These are phyloP conservation scores for Chaetothyriales sp. DNA, from an alignment of 2,329 filamentous ascomycete species.

Conservation along the genomic window DNA sequence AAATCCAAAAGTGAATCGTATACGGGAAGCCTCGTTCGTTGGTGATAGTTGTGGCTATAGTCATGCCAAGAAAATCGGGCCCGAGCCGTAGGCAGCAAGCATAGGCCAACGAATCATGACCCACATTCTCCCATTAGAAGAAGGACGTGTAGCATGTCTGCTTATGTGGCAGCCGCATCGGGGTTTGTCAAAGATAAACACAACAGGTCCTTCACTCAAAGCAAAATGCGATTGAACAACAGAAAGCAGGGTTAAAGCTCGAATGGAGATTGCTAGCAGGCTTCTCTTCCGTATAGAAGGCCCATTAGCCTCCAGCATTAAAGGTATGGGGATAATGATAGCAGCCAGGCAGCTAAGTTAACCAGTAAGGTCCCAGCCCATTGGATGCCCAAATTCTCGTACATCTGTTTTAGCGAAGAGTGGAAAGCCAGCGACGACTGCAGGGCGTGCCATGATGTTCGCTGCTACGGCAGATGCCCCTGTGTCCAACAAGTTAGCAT, in stretches of 20 bases:
- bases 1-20: too few species aligned
- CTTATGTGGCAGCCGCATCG: not conserved
- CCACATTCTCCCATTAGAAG: too few species aligned
- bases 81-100: too few species aligned
- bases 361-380: slow-evolving; percentile 63
- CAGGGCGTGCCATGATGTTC: slow-evolving; percentile 46
- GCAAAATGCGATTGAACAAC: too few species aligned
- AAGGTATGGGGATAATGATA: slow-evolving; percentile 58
- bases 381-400: slow-evolving; percentile 49
- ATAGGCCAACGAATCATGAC: too few species aligned
- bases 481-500: slow-evolving; percentile 15
- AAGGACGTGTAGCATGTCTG: too few species aligned
- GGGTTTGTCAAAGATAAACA: not conserved
- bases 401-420: slow-evolving; percentile 49
- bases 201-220: too few species aligned
- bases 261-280: slow-evolving; percentile 29
- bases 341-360: slow-evolving; percentile 47
- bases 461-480: slow-evolving; percentile 63
- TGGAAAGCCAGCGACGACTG: slow-evolving; percentile 23
- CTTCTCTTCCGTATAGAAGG: too few species aligned
- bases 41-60: too few species aligned
- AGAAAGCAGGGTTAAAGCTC: too few species aligned
- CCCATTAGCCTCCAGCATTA: slow-evolving; percentile 57
- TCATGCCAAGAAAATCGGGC: too few species aligned
- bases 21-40: too few species aligned